Percentiles rank a stretch among this genome's conserved stretches.
Conservation (phyloP, 2,329 filamentous ascomycete species). For the Bipolaris victoriae region DNA sequence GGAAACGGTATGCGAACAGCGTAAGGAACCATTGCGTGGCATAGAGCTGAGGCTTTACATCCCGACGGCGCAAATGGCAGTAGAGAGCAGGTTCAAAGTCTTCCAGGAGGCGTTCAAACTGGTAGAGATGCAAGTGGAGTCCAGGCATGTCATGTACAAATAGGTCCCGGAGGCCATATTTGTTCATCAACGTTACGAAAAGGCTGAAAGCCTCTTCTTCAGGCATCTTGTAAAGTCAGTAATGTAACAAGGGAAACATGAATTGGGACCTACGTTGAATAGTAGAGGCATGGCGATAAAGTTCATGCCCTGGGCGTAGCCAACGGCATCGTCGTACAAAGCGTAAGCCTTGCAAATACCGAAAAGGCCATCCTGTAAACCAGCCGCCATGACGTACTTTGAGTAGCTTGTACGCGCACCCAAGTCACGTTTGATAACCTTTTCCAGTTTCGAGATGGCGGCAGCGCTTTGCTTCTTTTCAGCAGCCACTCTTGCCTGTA, state of each 20-base stretch:
- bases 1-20: conserved; percentile 97
- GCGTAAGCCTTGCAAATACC: conserved; percentile 98
- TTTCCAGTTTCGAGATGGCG: conserved; percentile 82
- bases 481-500: conserved; percentile 66
- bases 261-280: conserved; percentile 74
- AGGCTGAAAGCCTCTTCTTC: conserved; percentile 97
- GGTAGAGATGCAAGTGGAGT: conserved; percentile 88
- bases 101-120: conserved; percentile 92
- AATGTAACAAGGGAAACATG: conserved; percentile 69
- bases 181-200: conserved; percentile 92
- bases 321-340: conserved; percentile 89
- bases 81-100: conserved; percentile 93
- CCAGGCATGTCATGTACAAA: conserved; percentile 97
- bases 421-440: conserved; percentile 86
- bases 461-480: conserved; percentile 77
- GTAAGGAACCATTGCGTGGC: conserved; percentile 99
- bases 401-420: conserved; percentile 95
- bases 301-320: conserved; percentile 98
- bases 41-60: conserved; percentile 90
- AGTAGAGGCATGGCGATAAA: conserved; percentile 96
- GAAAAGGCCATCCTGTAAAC: conserved; percentile 91
- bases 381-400: conserved; percentile 89
- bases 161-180: conserved; percentile 89
- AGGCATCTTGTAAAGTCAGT: conserved; percentile 70
- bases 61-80: conserved; percentile 86